Evolutionary conservation across 2,329 filamentous ascomycete species (phyloP), one percentile per base, ranked within the genome.

Genomic region (Coniochaeta ligniaria): DNA sequence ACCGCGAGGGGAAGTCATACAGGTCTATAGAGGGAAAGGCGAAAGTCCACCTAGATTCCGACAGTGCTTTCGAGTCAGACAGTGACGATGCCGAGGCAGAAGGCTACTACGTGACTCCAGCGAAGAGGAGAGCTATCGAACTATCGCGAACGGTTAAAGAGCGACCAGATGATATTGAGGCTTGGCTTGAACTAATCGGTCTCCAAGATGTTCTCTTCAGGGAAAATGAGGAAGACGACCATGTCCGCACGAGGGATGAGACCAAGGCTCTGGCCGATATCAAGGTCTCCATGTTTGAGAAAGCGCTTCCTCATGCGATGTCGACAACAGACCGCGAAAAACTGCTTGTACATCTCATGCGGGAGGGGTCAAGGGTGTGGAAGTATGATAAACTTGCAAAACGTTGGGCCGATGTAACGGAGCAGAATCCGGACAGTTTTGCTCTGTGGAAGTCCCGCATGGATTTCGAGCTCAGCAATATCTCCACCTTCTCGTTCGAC

Each of bases 141-240:
- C 77, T 97, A 8, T 84, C 82, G 2, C 83, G 81, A 14, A 80
- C 72, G 33, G 85, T 92, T 36, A 86, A 88, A 60, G 78, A 88
- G 1, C 72, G 84, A 24, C 91, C 92, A 1, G 72, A 80, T 6
- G 83, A 96, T 67, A 78, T 90, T 22, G 76, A 86, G 47, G 80
- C 85, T 20, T 98, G 94, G 94, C 73, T 96, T 17, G 80, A 84
- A 41, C 79, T 97, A n/a, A 88, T 94, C 54, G 76, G 86, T 8
- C 86, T 96, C 63, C 94, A 98, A 74, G 86, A 92, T 63, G 72
- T 74, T 2, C 78, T 96, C 60, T 75, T 94, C 47, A 76, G 76
- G 58, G 75, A 78, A 26, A 78, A 78, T 28, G 74, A 79, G 50
- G 70, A 68, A 62, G 76, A 75, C 68, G 79, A 70, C 47, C 78